These are phyloP conservation scores for Wickerhamomyces rabaulensis DNA, from an alignment of 805 yeast species.

Conservation along the genomic window DNA sequence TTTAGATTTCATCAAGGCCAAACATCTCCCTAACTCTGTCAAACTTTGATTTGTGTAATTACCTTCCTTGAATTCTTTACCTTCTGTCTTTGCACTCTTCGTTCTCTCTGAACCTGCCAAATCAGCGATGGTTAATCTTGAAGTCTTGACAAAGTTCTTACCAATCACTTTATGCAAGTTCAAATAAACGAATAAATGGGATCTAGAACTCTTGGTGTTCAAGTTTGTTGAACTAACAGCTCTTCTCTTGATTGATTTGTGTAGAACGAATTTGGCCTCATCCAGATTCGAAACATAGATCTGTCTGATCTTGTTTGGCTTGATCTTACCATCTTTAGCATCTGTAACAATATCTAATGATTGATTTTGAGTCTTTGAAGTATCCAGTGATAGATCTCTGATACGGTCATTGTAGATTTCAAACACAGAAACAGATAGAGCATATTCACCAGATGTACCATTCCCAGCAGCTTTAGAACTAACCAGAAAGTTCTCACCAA, in stretches of 20 bases:
- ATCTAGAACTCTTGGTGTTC: constrained; percentile 41
- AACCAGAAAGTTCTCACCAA: constrained; percentile 20
- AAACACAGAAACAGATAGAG: constrained; percentile 45
- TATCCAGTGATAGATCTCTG: constrained; percentile 32
- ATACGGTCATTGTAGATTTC: constrained; percentile 46
- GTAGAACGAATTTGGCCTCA: constrained; percentile 34
- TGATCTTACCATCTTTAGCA: constrained; percentile 36
- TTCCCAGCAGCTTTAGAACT: constrained; percentile 9
- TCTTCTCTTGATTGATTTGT: constrained; percentile 34
- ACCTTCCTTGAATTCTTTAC: constrained; percentile 41
- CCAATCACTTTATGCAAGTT: constrained; percentile 30
- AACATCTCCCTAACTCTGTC: constrained; percentile 45
- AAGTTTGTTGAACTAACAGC: constrained; percentile 39
- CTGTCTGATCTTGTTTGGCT: constrained; percentile 38
- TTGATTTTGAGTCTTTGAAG: constrained; percentile 21
- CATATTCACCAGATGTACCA: constrained; percentile 24
- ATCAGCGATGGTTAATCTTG: constrained; percentile 45
- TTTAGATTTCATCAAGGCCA: constrained; percentile 34
- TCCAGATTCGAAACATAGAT: constrained; percentile 30
- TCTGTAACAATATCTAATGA: constrained; percentile 39
- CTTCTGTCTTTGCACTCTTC: constrained; percentile 39
- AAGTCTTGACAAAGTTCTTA: constrained; percentile 16
- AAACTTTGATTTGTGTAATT: constrained; percentile 44
- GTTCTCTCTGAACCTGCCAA: constrained; percentile 51
- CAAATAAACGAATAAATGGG: constrained; percentile 46